Percentiles rank a stretch among this genome's conserved stretches.
These are phyloP conservation scores for Bathelium albidoporum DNA, from an alignment of 495 filamentous ascomycete species.

Conservation along the genomic window DNA sequence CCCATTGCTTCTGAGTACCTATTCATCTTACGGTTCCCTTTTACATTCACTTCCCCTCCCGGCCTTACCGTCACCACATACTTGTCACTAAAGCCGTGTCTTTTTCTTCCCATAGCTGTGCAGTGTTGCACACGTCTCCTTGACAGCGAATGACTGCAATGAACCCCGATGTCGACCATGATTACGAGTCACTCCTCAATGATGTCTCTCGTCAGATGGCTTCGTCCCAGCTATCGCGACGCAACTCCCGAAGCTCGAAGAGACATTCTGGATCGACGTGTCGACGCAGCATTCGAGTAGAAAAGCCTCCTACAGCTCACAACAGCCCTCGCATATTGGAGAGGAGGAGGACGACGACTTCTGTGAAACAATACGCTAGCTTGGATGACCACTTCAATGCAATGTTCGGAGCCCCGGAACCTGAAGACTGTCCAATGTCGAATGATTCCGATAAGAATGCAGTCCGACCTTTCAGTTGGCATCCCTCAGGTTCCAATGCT, in stretches of 20 bases:
- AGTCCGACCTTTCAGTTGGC: constrained; percentile 8
- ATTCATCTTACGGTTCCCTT: neutral
- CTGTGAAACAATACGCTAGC: constrained; percentile 6
- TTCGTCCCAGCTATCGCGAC: constrained; percentile 5
- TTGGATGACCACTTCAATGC: constrained; percentile 7
- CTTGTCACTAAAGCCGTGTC: neutral
- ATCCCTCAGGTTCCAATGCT: neutral
- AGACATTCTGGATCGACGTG: neutral
- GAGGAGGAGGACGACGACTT: constrained; percentile 7
- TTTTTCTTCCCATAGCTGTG: neutral
- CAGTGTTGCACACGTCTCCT: neutral
- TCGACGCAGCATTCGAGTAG: constrained; percentile 1
- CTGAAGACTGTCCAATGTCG: neutral
- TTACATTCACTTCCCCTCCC: neutral
- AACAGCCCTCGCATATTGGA: constrained; percentile 4
- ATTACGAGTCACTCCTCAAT: neutral
- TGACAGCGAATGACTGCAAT: neutral
- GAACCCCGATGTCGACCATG: neutral
- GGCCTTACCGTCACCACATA: neutral
- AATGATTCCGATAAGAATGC: neutral
- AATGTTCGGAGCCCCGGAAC: neutral
- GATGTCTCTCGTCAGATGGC: constrained; percentile 3
- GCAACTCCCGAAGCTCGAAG: neutral
- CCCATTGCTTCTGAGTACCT: neutral
- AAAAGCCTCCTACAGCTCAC: constrained; percentile 1